These are phyloP conservation scores for Aspergillus biplanus DNA, from an alignment of 495 filamentous ascomycete species.

Conservation along the genomic window DNA sequence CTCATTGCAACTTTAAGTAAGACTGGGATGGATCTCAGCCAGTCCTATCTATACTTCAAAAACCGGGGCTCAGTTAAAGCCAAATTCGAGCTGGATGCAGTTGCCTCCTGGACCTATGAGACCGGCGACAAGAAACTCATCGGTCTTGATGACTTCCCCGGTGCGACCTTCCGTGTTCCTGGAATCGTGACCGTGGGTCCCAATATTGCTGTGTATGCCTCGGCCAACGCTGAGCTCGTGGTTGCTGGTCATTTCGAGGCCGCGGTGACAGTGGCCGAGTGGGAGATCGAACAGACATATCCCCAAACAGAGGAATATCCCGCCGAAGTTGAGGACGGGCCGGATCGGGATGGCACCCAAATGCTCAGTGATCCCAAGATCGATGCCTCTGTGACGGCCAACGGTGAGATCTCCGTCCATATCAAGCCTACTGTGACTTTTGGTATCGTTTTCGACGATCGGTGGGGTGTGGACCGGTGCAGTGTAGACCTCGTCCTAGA, in stretches of 20 bases:
- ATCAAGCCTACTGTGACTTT: constrained; percentile 30
- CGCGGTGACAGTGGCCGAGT: constrained; percentile 19
- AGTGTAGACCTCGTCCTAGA: constrained; percentile 28
- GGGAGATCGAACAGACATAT: constrained; percentile 28
- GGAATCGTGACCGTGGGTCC: constrained; percentile 42
- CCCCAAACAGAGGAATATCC: constrained; percentile 18
- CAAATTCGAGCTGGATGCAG: constrained; percentile 30
- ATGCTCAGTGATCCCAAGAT: constrained; percentile 18
- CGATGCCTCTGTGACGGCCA: constrained; percentile 21
- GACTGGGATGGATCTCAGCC: constrained; percentile 26
- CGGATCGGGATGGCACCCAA: constrained; percentile 14
- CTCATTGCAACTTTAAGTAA: constrained; percentile 19
- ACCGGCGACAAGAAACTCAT: constrained; percentile 20
- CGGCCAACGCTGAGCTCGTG: constrained; percentile 22
- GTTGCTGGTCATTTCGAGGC: constrained; percentile 24
- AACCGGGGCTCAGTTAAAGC: constrained; percentile 32
- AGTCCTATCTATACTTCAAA: constrained; percentile 32
- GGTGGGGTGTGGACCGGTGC: constrained; percentile 25
- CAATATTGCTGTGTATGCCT: constrained; percentile 29
- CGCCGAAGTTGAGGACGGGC: constrained; percentile 15
- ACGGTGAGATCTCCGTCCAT: constrained; percentile 13
- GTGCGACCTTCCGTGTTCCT: constrained; percentile 36
- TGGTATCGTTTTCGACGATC: constrained; percentile 31
- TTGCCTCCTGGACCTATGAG: constrained; percentile 8
- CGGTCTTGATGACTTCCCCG: constrained; percentile 25